Evolutionary conservation across 2,329 filamentous ascomycete genomes (phyloP).

Genomic region (Sporothrix luriei): DNA sequence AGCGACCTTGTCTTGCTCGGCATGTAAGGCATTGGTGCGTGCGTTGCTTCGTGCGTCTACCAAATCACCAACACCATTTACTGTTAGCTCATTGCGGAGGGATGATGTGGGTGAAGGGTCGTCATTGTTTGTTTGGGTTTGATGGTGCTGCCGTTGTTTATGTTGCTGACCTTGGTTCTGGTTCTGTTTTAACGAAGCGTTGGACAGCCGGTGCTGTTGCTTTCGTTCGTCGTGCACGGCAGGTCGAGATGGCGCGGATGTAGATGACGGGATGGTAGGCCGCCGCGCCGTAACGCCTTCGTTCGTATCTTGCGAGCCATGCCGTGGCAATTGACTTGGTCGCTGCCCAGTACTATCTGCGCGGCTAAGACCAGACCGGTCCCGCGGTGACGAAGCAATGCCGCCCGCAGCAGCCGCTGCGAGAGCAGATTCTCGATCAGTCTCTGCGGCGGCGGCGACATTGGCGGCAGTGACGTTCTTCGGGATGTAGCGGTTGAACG

Average conservation of each 20-base stretch:
- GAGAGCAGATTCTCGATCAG: conserved; percentile 43
- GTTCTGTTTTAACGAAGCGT: conserved; percentile 45
- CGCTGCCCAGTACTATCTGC: conserved; percentile 38
- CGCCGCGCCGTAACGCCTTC: conserved; percentile 59
- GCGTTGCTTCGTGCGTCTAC: conserved; percentile 26
- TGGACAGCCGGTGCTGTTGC: conserved; percentile 48
- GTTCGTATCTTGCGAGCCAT: conserved; percentile 48
- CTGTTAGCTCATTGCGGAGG: conserved; percentile 43
- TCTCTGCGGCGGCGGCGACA: conserved; percentile 40
- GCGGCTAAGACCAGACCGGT: conserved; percentile 19
- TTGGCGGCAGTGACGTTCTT: conserved; percentile 23
- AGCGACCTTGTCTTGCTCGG: conserved; percentile 70
- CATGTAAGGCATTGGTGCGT: conserved; percentile 31
- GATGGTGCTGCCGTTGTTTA: conserved; percentile 21
- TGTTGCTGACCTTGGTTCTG: conserved; percentile 31
- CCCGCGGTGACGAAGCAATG: conserved; percentile 30
- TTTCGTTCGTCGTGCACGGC: conserved; percentile 44
- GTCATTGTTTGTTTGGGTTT: conserved; percentile 39
- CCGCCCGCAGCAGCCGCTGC: conserved; percentile 47
- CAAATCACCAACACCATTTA: conserved; percentile 30
- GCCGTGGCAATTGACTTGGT: conserved; percentile 49
- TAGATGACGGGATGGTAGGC: conserved; percentile 51
- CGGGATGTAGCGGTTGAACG: conserved; percentile 46
- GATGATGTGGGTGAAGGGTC: conserved; percentile 43
- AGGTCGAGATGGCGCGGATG: conserved; percentile 53